Evolutionary conservation across 352 stramenopile genomes (phyloP).

Genomic region (Phytophthora hybrid): DNA sequence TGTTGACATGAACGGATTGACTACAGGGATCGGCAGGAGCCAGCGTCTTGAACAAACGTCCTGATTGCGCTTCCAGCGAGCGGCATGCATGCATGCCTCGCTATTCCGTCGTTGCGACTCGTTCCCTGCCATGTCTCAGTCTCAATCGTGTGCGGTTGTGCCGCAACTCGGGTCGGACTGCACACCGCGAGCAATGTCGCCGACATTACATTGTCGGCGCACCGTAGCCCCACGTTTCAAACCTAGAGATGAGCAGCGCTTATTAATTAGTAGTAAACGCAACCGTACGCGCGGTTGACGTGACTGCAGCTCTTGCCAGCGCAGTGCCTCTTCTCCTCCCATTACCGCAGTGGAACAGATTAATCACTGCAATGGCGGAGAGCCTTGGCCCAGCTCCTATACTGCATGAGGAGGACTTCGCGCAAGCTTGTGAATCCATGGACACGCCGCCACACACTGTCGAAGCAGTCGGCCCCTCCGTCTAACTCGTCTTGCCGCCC

Average conservation of each 20-base stretch:
- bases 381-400: too few relatives aligned
- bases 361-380: background rate
- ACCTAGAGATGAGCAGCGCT: background rate
- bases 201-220: background rate
- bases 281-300: background rate
- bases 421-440: background rate
- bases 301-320: background rate
- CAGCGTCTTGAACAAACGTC: background rate
- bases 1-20: conserved; percentile 4
- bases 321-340: background rate
- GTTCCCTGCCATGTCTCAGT: conserved; percentile 18
- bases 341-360: background rate
- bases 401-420: too few relatives aligned
- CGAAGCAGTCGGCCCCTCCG: background rate
- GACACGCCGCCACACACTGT: background rate
- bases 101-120: conserved; percentile 12
- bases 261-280: too few relatives aligned
- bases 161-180: conserved; percentile 1
- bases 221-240: background rate
- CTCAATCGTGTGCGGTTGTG: conserved; percentile 21
- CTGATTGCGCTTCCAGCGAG: background rate
- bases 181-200: background rate
- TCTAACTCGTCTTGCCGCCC: background rate
- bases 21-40: background rate
- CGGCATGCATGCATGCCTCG: too few relatives aligned